Percentiles rank a stretch among this genome's conserved stretches.
phyloP scores from a whole-genome alignment of 179 eudicot species.

The Dionaea muscipula region DNA sequence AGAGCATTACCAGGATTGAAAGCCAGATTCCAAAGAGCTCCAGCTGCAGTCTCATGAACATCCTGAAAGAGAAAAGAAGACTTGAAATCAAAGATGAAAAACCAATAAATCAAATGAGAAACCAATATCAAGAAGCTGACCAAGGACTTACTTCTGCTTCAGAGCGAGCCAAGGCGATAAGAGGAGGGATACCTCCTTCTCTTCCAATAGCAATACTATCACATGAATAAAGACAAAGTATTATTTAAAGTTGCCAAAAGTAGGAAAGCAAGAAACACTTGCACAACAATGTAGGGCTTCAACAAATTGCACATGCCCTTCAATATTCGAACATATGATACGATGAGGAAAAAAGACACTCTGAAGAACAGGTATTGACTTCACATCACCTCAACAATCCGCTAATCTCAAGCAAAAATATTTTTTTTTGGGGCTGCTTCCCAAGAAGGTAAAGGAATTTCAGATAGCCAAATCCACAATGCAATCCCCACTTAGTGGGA shows the following conservation, averaged over 20 bases:
- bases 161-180: conserved; percentile 72
- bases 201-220: conserved; percentile 88
- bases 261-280: conserved; percentile 1
- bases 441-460: too few species aligned
- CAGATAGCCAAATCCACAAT: too few species aligned
- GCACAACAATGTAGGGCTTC: neutral
- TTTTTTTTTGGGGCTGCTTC: too few species aligned
- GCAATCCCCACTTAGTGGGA: too few species aligned
- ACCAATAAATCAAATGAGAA: neutral
- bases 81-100: too few species aligned
- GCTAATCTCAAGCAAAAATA: too few species aligned
- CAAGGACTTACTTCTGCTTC: conserved; percentile 55
- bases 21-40: conserved; percentile 99
- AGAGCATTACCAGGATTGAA: conserved; percentile 87
- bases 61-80: conserved; percentile 35
- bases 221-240: conserved; percentile 7
- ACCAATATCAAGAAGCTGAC: conserved; percentile 1
- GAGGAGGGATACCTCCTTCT: conserved; percentile 95
- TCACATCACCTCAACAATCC: too few species aligned
- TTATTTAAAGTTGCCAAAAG: conserved; percentile 3
- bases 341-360: too few species aligned
- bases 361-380: too few species aligned
- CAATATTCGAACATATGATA: neutral
- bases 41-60: conserved; percentile 98
- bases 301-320: neutral